phyloP scores from a whole-genome alignment of 2,329 filamentous ascomycete species.

The Trichoderma breve region DNA sequence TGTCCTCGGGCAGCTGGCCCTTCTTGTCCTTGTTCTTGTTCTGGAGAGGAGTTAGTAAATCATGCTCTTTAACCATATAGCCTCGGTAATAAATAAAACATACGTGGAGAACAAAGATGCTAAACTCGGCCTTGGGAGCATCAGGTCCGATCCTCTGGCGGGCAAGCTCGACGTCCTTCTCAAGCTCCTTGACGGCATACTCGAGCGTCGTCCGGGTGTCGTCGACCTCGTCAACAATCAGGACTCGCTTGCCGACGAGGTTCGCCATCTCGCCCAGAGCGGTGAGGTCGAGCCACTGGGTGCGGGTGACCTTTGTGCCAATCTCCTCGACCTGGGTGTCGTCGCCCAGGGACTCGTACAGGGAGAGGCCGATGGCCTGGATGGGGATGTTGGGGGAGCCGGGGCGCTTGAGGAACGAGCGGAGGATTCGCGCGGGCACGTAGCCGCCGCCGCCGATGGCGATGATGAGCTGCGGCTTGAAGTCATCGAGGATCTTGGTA shows the following conservation, averaged over 20 bases:
- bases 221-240: slow-evolving; percentile 95
- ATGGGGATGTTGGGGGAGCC: slow-evolving; percentile 94
- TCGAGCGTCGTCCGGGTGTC: slow-evolving; percentile 92
- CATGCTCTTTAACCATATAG: not conserved
- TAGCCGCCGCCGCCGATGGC: slow-evolving; percentile 97
- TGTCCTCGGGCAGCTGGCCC: slow-evolving; percentile 74
- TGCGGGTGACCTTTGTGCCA: slow-evolving; percentile 93
- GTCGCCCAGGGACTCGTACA: slow-evolving; percentile 81
- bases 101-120: slow-evolving; percentile 93
- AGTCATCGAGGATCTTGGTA: slow-evolving; percentile 73
- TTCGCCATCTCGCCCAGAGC: slow-evolving; percentile 81
- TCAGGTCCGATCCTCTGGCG: slow-evolving; percentile 68
- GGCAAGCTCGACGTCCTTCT: slow-evolving; percentile 89
- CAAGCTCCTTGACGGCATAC: slow-evolving; percentile 86
- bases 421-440: slow-evolving; percentile 92
- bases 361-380: slow-evolving; percentile 95
- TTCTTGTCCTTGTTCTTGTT: slow-evolving; percentile 99
- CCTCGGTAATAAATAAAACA: slow-evolving; percentile 28
- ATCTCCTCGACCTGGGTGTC: slow-evolving; percentile 62
- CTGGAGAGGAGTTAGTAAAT: slow-evolving; percentile 39
- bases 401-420: slow-evolving; percentile 91
- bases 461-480: slow-evolving; percentile 95
- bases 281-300: slow-evolving; percentile 94
- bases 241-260: slow-evolving; percentile 83
- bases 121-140: slow-evolving; percentile 74